Percentiles rank a stretch among this genome's conserved stretches.
Conservation (phyloP, 2,329 filamentous ascomycete genomes). For the Claviceps sp. region DNA sequence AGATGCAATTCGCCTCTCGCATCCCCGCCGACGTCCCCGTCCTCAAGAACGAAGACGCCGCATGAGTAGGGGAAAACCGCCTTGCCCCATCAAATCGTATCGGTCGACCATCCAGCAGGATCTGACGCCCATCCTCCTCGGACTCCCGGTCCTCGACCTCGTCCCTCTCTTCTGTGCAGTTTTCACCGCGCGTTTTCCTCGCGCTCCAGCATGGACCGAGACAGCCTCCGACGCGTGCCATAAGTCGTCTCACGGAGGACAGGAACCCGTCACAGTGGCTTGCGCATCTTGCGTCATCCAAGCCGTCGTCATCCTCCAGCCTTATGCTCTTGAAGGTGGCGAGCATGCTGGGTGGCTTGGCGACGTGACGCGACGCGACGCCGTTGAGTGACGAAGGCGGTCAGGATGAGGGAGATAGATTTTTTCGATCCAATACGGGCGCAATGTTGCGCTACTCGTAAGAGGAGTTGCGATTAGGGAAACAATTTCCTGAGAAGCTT, state of each 20-base stretch:
- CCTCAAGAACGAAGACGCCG: constrained; percentile 26
- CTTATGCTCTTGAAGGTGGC: constrained; percentile 2
- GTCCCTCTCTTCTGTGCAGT: constrained; percentile 14
- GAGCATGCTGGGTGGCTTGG: background rate
- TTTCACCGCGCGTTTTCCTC: constrained; percentile 7
- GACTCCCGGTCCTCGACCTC: constrained; percentile 13
- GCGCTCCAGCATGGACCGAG: constrained; percentile 6
- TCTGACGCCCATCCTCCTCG: constrained; percentile 12
- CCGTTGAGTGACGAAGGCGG: background rate
- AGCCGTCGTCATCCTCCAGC: constrained; percentile 23
- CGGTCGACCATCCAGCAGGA: constrained; percentile 2
- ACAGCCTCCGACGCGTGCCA: background rate
- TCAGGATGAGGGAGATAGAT: too few species aligned
- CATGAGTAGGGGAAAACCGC: constrained; percentile 22
- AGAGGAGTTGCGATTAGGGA: too few species aligned
- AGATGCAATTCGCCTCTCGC: constrained; percentile 21
- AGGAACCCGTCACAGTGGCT: background rate
- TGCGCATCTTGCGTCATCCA: constrained; percentile 10
- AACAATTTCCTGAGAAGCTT: too few species aligned
- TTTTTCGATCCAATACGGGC: too few species aligned
- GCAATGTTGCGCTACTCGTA: too few species aligned
- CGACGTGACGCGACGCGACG: background rate
- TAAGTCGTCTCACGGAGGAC: background rate
- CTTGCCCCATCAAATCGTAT: background rate
- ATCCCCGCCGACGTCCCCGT: constrained; percentile 28